Conservation (phyloP, 306 rosid species). For the Ammopiptanthus mongolicus region DNA sequence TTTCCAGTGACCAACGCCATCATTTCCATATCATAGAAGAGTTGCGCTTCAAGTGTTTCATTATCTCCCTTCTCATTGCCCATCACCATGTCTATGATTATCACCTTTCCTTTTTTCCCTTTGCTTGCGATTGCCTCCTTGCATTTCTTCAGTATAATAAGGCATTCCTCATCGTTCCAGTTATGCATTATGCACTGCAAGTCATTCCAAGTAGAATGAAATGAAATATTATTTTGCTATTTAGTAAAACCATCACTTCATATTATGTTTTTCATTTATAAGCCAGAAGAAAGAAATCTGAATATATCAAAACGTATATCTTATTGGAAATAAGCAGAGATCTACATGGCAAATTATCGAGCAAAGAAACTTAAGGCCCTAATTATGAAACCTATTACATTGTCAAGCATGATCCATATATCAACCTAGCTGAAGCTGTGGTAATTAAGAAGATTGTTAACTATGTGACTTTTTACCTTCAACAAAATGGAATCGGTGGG, state of each 20-base stretch:
- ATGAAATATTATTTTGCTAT: not conserved
- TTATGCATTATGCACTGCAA: constrained; percentile 33
- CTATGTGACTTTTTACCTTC: not conserved
- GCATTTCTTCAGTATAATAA: constrained; percentile 28
- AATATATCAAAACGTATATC: too few species aligned
- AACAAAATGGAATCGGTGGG: not conserved
- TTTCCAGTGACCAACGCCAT: constrained; percentile 14
- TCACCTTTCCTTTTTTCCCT: constrained; percentile 26
- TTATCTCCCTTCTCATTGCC: constrained; percentile 8
- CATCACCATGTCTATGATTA: constrained; percentile 34
- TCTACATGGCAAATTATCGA: too few species aligned
- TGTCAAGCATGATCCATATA: not conserved
- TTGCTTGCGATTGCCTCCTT: constrained; percentile 31
- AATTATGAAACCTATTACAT: not conserved
- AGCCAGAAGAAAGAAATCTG: too few species aligned
- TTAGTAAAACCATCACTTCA: too few species aligned
- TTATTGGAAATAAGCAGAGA: too few species aligned
- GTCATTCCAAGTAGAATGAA: not conserved
- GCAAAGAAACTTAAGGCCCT: too few species aligned
- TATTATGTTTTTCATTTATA: too few species aligned
- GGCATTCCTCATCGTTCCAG: constrained; percentile 31
- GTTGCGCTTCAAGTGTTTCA: constrained; percentile 13
- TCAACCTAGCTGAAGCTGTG: not conserved
- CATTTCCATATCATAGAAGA: constrained; percentile 24
- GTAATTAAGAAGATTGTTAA: not conserved